Percentiles rank a stretch among this genome's conserved stretches.
phyloP scores from a whole-genome alignment of 2,329 filamentous ascomycete species.

The Hypoxylon sp. region DNA sequence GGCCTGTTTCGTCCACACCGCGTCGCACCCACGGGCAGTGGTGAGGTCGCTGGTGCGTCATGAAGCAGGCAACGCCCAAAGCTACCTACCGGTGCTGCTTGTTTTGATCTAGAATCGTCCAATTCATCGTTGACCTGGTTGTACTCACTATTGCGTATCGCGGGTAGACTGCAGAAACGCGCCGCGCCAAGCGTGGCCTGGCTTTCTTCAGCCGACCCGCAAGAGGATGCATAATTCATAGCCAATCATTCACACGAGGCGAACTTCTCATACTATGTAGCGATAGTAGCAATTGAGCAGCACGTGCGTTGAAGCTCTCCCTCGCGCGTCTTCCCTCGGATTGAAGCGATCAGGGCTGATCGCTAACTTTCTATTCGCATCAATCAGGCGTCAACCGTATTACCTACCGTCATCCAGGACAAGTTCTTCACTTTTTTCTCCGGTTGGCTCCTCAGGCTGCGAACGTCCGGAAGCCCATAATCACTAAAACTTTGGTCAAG shows the following conservation, averaged over 20 bases:
- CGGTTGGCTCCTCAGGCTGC: slow-evolving; percentile 40
- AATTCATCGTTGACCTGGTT: slow-evolving; percentile 30
- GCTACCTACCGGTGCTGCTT: slow-evolving; percentile 28
- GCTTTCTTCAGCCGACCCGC: slow-evolving; percentile 40
- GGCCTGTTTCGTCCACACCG: slow-evolving; percentile 41
- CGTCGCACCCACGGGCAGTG: slow-evolving; percentile 35
- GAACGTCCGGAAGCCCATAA: slow-evolving; percentile 38
- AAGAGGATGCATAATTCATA: slow-evolving; percentile 37
- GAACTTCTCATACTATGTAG: slow-evolving; percentile 39
- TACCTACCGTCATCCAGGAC: slow-evolving; percentile 32
- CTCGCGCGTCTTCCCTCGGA: slow-evolving; percentile 35
- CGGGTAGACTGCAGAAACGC: slow-evolving; percentile 39
- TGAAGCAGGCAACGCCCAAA: slow-evolving; percentile 36
- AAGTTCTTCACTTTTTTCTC: slow-evolving; percentile 34
- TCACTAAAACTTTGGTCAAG: slow-evolving; percentile 26
- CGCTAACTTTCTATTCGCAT: slow-evolving; percentile 37
- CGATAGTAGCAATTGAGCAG: slow-evolving; percentile 33
- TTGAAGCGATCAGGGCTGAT: slow-evolving; percentile 41
- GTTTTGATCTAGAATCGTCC: slow-evolving; percentile 40
- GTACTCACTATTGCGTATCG: slow-evolving; percentile 35
- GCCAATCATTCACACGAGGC: slow-evolving; percentile 50
- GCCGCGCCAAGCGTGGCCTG: slow-evolving; percentile 44
- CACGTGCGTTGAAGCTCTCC: slow-evolving; percentile 41
- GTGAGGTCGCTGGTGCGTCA: slow-evolving; percentile 41
- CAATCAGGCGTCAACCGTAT: slow-evolving; percentile 41